phyloP scores from a whole-genome alignment of 768 basidiomycete species.

The Amanita subjunquillea region DNA sequence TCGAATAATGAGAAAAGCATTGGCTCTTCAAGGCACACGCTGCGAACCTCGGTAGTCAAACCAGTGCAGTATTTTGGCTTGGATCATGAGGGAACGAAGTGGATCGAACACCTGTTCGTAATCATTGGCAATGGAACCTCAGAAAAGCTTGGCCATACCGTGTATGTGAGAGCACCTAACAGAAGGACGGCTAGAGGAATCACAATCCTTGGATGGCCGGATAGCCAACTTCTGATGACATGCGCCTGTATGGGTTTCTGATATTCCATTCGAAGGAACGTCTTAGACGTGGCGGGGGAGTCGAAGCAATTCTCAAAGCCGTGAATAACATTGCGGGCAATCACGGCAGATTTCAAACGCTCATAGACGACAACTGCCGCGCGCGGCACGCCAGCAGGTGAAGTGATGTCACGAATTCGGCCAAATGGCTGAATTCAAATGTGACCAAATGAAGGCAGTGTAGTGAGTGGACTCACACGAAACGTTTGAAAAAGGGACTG shows the following conservation, averaged over 20 bases:
- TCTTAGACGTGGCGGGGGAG: slow-evolving; percentile 18
- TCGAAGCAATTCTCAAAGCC: slow-evolving; percentile 32
- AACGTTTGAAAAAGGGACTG: slow-evolving; percentile 71
- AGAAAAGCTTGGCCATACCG: slow-evolving; percentile 29
- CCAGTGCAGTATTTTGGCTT: slow-evolving; percentile 74
- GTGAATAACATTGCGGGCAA: slow-evolving; percentile 78
- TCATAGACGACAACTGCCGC: slow-evolving; percentile 55
- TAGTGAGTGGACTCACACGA: slow-evolving; percentile 38
- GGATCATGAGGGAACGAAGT: slow-evolving; percentile 73
- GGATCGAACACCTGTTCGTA: slow-evolving; percentile 77
- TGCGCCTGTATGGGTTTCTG: slow-evolving; percentile 58
- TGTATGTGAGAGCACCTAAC: slow-evolving; percentile 83
- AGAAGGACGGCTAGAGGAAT: slow-evolving; percentile 78
- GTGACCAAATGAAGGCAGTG: not conserved
- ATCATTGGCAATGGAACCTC: not conserved
- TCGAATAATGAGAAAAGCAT: not conserved
- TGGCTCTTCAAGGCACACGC: not conserved
- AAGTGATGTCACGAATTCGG: slow-evolving; percentile 55
- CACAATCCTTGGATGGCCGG: slow-evolving; percentile 78
- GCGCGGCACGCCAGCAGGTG: slow-evolving; percentile 57
- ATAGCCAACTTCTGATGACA: slow-evolving; percentile 67
- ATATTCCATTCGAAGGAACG: slow-evolving; percentile 44
- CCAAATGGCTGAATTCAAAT: slow-evolving; percentile 60
- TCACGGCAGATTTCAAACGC: slow-evolving; percentile 56
- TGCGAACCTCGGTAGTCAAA: slow-evolving; percentile 65